Evolutionary conservation across 2,329 filamentous ascomycete species (phyloP).

Genomic region (Fusarium dlaminii): DNA sequence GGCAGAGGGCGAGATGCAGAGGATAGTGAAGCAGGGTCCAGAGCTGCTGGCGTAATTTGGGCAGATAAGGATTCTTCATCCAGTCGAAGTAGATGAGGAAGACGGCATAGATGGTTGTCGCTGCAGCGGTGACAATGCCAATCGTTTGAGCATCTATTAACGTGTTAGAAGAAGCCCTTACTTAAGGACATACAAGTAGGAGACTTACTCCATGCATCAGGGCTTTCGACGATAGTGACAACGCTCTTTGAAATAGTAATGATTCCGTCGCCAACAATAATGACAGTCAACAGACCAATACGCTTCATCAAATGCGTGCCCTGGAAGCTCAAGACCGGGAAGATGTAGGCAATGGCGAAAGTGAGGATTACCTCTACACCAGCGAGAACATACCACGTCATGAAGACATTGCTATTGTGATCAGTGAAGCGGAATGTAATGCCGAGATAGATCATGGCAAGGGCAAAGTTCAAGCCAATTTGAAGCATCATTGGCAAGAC

Average conservation of each 20-base stretch:
- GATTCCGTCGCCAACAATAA: slow-evolving; percentile 73
- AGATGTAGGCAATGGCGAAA: slow-evolving; percentile 63
- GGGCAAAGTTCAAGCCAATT: slow-evolving; percentile 47
- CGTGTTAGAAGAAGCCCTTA: slow-evolving; percentile 5
- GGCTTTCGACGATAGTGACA: slow-evolving; percentile 57
- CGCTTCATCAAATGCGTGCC: slow-evolving; percentile 71
- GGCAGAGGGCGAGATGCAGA: slow-evolving; percentile 69
- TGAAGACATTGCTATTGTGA: slow-evolving; percentile 48
- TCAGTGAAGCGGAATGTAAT: slow-evolving; percentile 52
- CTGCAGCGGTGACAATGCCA: slow-evolving; percentile 52
- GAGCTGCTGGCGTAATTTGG: slow-evolving; percentile 66
- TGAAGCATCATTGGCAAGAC: slow-evolving; percentile 49
- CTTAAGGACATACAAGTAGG: rapidly evolving
- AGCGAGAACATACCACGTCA: slow-evolving; percentile 64
- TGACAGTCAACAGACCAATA: slow-evolving; percentile 70
- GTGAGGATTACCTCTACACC: slow-evolving; percentile 61
- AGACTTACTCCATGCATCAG: slow-evolving; percentile 52
- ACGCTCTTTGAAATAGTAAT: slow-evolving; percentile 65
- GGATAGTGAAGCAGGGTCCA: slow-evolving; percentile 69
- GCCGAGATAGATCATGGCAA: slow-evolving; percentile 53
- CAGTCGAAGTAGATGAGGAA: slow-evolving; percentile 66
- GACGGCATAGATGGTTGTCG: slow-evolving; percentile 56
- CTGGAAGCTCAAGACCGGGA: slow-evolving; percentile 67
- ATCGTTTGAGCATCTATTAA: slow-evolving; percentile 49
- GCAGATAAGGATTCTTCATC: slow-evolving; percentile 70